Conservation (phyloP, 768 basidiomycete genomes). For the Pilatotrama ljubarskyi region DNA sequence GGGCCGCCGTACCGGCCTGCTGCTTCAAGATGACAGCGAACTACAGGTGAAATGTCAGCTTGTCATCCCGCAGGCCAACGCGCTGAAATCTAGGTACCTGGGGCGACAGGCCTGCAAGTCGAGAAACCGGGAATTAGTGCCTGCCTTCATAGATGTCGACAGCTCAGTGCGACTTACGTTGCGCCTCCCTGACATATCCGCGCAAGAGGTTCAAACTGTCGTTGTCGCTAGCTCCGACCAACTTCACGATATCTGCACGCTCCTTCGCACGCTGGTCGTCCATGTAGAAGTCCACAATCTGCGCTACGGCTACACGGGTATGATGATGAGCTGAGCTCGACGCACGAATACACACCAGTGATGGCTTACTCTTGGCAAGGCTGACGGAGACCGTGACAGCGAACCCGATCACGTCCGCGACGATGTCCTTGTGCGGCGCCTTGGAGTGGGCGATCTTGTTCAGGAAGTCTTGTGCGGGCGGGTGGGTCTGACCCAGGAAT, state of each 20-base stretch:
- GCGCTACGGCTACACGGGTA: constrained; percentile 37
- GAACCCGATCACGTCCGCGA: constrained; percentile 47
- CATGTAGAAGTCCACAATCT: constrained; percentile 56
- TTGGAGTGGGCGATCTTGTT: constrained; percentile 34
- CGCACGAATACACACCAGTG: not conserved
- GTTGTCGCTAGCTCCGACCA: constrained; percentile 35
- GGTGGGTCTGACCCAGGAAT: constrained; percentile 23
- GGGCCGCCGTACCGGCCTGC: constrained; percentile 36
- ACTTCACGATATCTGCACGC: constrained; percentile 38
- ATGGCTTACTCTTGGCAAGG: constrained; percentile 42
- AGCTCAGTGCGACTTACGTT: constrained; percentile 38
- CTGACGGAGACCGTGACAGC: constrained; percentile 49
- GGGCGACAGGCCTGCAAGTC: constrained; percentile 38
- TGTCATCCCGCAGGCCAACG: too few species aligned
- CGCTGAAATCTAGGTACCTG: not conserved
- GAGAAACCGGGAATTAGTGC: constrained; percentile 24
- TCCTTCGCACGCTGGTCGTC: constrained; percentile 42
- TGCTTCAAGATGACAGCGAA: constrained; percentile 40
- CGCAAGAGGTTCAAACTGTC: constrained; percentile 38
- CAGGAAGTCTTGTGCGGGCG: constrained; percentile 43
- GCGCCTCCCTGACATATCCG: constrained; percentile 54
- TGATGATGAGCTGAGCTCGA: not conserved
- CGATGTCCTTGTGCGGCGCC: constrained; percentile 43
- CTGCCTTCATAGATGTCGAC: not conserved
- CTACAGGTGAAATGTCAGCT: not conserved